Conservation (phyloP, 1,284 basidiomycete species). For the Gomphus sp. region DNA sequence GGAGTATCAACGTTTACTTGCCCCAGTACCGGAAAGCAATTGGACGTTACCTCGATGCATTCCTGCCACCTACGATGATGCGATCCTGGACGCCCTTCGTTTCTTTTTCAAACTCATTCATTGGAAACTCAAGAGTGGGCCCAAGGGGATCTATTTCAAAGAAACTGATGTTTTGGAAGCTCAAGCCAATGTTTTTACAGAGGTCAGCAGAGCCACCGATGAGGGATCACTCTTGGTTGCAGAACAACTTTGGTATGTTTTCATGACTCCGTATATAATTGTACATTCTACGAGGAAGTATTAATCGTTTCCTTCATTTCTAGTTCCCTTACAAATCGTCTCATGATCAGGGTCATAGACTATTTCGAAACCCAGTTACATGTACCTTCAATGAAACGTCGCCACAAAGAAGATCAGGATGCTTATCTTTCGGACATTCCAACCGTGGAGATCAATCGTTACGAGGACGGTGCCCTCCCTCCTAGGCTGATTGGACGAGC, state of each 20-base stretch:
- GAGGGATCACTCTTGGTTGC: constrained; percentile 91
- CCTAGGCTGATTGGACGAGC: constrained; percentile 7
- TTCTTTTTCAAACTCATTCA: constrained; percentile 94
- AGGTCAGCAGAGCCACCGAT: constrained; percentile 82
- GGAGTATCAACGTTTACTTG: constrained; percentile 85
- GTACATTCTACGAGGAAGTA: background rate
- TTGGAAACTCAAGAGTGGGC: constrained; percentile 92
- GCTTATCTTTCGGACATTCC: background rate
- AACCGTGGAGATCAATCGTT: constrained; percentile 6
- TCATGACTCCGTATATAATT: background rate
- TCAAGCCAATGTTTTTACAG: constrained; percentile 94
- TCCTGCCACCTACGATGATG: constrained; percentile 81
- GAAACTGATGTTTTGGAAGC: constrained; percentile 96
- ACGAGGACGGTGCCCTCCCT: constrained; percentile 9
- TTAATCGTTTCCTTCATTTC: background rate
- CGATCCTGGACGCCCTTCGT: constrained; percentile 80
- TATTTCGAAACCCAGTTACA: constrained; percentile 93
- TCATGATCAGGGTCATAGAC: constrained; percentile 85
- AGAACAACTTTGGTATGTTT: constrained; percentile 80
- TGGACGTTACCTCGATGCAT: constrained; percentile 90
- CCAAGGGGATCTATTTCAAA: constrained; percentile 90
- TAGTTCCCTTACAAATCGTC: constrained; percentile 80
- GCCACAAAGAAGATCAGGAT: constrained; percentile 4
- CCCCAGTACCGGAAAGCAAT: constrained; percentile 76
- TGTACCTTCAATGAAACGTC: constrained; percentile 39